Percentiles rank a stretch among this genome's conserved stretches.
Conservation (phyloP, 2,329 filamentous ascomycete species). For the Calonectria honghensis region DNA sequence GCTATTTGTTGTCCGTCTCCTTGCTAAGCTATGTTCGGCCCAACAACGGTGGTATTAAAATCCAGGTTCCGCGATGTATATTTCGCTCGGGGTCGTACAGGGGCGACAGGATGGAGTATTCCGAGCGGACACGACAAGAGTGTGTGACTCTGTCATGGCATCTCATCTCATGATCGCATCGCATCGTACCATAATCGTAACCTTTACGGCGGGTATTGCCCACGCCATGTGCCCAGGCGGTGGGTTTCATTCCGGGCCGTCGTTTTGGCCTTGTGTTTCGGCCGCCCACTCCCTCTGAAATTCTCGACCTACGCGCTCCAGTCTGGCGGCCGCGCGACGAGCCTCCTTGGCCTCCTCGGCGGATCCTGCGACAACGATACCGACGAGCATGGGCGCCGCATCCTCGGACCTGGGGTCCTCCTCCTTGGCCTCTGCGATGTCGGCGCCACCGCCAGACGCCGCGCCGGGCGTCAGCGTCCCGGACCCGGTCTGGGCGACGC, state of each 20-base stretch:
- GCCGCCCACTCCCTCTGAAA: conserved; percentile 73
- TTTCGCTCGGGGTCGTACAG: conserved; percentile 1
- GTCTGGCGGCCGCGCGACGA: conserved; percentile 69
- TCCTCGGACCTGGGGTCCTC: conserved; percentile 55
- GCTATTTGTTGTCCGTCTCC: conserved; percentile 9
- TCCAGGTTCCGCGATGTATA: conserved; percentile 6
- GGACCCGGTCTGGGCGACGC: conserved; percentile 38
- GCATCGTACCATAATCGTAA: conserved; percentile 52
- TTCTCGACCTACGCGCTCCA: conserved; percentile 73
- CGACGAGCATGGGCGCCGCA: conserved; percentile 71
- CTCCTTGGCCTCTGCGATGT: conserved; percentile 22
- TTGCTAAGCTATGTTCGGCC: not conserved
- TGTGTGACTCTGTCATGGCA: conserved; percentile 38
- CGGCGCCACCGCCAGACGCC: conserved; percentile 37
- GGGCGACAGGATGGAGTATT: conserved; percentile 15
- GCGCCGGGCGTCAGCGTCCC: conserved; percentile 36
- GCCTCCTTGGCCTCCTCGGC: conserved; percentile 70
- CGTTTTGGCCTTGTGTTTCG: conserved; percentile 54
- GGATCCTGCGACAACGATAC: conserved; percentile 71
- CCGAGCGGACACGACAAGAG: conserved; percentile 13
- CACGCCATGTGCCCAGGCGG: conserved; percentile 18
- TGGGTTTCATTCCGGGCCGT: conserved; percentile 52
- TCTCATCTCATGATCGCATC: conserved; percentile 42
- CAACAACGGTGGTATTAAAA: conserved; percentile 26
- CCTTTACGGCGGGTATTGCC: conserved; percentile 40